Conservation (phyloP, 768 basidiomycete genomes). For the Tylopilus sp. region DNA sequence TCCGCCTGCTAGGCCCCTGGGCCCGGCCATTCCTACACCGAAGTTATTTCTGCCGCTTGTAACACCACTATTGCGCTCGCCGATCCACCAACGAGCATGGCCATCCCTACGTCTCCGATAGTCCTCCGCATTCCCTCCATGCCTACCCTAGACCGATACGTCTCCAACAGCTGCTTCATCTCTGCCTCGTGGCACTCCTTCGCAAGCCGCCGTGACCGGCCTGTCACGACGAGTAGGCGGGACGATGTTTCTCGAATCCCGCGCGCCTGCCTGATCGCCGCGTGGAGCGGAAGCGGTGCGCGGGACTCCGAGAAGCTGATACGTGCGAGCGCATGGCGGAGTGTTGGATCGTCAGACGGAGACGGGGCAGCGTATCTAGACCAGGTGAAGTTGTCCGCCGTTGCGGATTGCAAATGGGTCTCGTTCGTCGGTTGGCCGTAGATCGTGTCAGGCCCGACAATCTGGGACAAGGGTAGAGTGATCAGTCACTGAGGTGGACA, state of each 20-base stretch:
- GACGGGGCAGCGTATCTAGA: slow-evolving; percentile 44
- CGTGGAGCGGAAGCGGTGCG: slow-evolving; percentile 59
- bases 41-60: slow-evolving; percentile 47
- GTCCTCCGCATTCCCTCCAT: slow-evolving; percentile 58
- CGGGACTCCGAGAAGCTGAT: slow-evolving; percentile 58
- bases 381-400: slow-evolving; percentile 82
- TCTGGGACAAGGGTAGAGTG: background rate
- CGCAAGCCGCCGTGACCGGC: slow-evolving; percentile 72
- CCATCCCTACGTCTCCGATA: slow-evolving; percentile 83
- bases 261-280: slow-evolving; percentile 44
- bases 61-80: slow-evolving; percentile 60
- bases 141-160: slow-evolving; percentile 19
- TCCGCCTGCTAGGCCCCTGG: no score
- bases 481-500: background rate
- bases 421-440: slow-evolving; percentile 66
- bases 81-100: slow-evolving; percentile 62
- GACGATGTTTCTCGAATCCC: slow-evolving; percentile 25
- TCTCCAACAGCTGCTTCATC: slow-evolving; percentile 57
- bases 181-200: slow-evolving; percentile 72
- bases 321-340: slow-evolving; percentile 44
- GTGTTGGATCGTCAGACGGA: slow-evolving; percentile 2
- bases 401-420: slow-evolving; percentile 70
- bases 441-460: slow-evolving; percentile 58
- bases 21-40: background rate
- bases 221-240: slow-evolving; percentile 61